Conservation (phyloP, 1,139 yeast species). For the Pneumocystis canis region DNA sequence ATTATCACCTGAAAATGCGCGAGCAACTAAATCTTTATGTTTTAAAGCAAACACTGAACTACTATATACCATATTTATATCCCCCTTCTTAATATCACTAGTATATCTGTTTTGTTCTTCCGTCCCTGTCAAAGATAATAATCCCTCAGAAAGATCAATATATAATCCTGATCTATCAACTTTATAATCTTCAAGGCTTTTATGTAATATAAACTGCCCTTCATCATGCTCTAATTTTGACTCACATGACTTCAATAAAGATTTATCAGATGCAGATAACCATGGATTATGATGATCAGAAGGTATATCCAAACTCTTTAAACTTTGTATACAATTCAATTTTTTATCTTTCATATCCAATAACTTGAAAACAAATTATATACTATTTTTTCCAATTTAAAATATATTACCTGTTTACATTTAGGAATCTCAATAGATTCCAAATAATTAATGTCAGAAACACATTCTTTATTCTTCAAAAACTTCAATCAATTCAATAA, state of each 20-base stretch:
- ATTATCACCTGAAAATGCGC: conserved; percentile 96
- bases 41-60: conserved; percentile 26
- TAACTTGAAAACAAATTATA: background rate
- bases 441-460: background rate
- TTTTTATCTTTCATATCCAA: background rate
- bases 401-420: background rate
- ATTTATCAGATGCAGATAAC: background rate
- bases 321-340: background rate
- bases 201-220: background rate
- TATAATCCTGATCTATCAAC: conserved; percentile 25
- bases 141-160: conserved; percentile 4
- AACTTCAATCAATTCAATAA: background rate
- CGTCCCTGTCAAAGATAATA: background rate
- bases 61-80: conserved; percentile 1
- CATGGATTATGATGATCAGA: background rate
- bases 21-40: conserved; percentile 68
- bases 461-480: background rate
- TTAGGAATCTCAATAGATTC: background rate
- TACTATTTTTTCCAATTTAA: background rate
- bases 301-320: background rate
- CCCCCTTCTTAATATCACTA: conserved; percentile 13
- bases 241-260: background rate
- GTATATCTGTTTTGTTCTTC: conserved; percentile 18
- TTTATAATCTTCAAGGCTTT: conserved; percentile 19
- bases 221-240: background rate